Percentiles rank a stretch among this genome's conserved stretches.
phyloP scores from a whole-genome alignment of 139 green algal genomes.

The Chlamydomonas applanata region DNA sequence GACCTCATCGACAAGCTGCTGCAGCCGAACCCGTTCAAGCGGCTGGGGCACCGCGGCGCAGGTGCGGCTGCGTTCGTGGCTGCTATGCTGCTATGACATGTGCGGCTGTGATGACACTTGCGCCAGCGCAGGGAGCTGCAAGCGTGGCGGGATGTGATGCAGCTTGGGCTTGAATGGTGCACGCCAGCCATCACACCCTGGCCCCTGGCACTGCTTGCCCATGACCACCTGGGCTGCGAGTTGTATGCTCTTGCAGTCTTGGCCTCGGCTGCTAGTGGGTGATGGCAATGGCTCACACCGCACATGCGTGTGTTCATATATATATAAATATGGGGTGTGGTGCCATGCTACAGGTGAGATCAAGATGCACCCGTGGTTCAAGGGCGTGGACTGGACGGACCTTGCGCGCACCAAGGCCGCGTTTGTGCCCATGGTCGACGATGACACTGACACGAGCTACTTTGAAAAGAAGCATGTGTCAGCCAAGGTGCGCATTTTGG shows the following conservation, averaged over 20 bases:
- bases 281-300: too few relatives aligned
- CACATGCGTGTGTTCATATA: neutral
- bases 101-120: too few relatives aligned
- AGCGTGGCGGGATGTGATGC: too few relatives aligned
- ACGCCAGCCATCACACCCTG: too few relatives aligned
- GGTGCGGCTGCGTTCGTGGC: neutral
- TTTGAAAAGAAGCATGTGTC: slow-evolving; percentile 49
- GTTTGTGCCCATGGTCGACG: slow-evolving; percentile 69
- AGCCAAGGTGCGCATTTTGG: slow-evolving; percentile 4
- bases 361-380: slow-evolving; percentile 87
- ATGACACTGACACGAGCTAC: slow-evolving; percentile 71
- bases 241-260: too few relatives aligned
- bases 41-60: slow-evolving; percentile 66
- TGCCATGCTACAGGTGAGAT: slow-evolving; percentile 61
- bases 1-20: slow-evolving; percentile 87
- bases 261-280: too few relatives aligned
- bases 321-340: neutral
- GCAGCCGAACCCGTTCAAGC: slow-evolving; percentile 54
- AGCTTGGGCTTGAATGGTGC: too few relatives aligned
- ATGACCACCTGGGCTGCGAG: too few relatives aligned
- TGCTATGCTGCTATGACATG: too few relatives aligned
- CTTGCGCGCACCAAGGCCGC: slow-evolving; percentile 71
- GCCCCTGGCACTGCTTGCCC: too few relatives aligned
- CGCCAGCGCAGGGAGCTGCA: too few relatives aligned
- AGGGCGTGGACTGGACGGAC: slow-evolving; percentile 74